Base-by-base conservation (phyloP, 768 basidiomycete species). In the Calocybe cyanea region DNA sequence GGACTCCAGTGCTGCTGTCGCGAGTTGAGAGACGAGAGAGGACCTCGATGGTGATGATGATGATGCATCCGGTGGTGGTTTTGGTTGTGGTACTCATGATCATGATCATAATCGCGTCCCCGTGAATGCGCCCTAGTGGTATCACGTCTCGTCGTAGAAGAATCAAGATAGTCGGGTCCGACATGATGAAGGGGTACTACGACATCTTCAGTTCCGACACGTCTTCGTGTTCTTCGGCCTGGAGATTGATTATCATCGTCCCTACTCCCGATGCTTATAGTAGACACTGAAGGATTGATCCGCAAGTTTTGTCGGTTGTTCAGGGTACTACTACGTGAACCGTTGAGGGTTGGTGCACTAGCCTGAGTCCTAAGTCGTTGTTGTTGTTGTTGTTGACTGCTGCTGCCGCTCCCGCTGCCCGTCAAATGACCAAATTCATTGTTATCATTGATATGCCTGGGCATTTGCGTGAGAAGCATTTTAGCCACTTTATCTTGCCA, bases 401-500 rank as follows among this genome's bases (percentile, higher is more conserved):
- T 7, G 34, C 6, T 7, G 6, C 17, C 24, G 21, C 37, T 6
- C 24, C 21, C 36, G 13, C 25, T 25, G 14, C 45, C 43, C 3
- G 24, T 3, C 8, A 30, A 30, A 30, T 11, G 19, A 43, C 32
- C 21, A 15, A 31, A 17, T 11, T 37, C 23, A 11, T 31, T 15
- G 20, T 2, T 28, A 28, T 37, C 23, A 11, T 31, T 15, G 20
- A 3, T 28, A 28, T 32, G 30, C 55, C 17, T 59, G 46, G 51
- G 56, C 56, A 17, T 4, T 35, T 54, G 57, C 28, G 56, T 50
- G 46, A 59, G 61, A 31, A 73, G 64, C 65, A 72, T 72, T 19
- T 63, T 53, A 3, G 66, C 65, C 2, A 91, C 81, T 36, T 71
- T 69, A 55, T 87, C 86, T 62, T 91, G 89, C 88, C 88, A 91